Evolutionary conservation across 164 flowering plant genomes (phyloP).

Genomic region (Aristolochia fimbriata): DNA sequence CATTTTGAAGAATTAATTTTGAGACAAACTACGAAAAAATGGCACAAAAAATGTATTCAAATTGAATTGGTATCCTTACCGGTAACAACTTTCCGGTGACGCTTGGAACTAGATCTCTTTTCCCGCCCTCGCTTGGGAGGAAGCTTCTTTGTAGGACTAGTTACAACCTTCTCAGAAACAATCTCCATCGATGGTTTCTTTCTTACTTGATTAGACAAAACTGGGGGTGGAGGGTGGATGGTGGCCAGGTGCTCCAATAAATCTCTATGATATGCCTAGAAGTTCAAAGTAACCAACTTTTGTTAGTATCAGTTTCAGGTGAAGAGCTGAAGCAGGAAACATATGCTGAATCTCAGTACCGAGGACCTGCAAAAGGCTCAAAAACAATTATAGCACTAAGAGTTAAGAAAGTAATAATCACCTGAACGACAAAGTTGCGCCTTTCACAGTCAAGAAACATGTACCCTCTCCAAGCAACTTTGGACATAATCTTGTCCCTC

Average conservation of each 20-base stretch:
- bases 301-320: background rate
- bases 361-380: background rate
- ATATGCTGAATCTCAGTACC: background rate
- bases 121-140: slow-evolving; percentile 46
- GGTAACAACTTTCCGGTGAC: slow-evolving; percentile 43
- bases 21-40: slow-evolving; percentile 1
- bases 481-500: slow-evolving; percentile 64
- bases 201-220: slow-evolving; percentile 1
- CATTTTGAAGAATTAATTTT: slow-evolving; percentile 7
- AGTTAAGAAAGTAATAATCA: slow-evolving; percentile 9
- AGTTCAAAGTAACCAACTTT: background rate
- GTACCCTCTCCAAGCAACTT: slow-evolving; percentile 54
- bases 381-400: background rate
- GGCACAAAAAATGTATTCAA: slow-evolving; percentile 8
- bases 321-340: too few relatives aligned
- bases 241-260: slow-evolving; percentile 38
- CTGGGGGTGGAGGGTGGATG: slow-evolving; percentile 14
- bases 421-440: slow-evolving; percentile 92
- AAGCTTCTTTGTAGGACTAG: slow-evolving; percentile 21
- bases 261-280: slow-evolving; percentile 78
- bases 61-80: slow-evolving; percentile 26
- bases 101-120: slow-evolving; percentile 48
- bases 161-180: slow-evolving; percentile 11
- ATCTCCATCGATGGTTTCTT: slow-evolving; percentile 4
- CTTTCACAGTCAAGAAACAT: slow-evolving; percentile 96